These are phyloP conservation scores for Scenedesmus sp. DNA, from an alignment of 163 green algal species.

Conservation along the genomic window DNA sequence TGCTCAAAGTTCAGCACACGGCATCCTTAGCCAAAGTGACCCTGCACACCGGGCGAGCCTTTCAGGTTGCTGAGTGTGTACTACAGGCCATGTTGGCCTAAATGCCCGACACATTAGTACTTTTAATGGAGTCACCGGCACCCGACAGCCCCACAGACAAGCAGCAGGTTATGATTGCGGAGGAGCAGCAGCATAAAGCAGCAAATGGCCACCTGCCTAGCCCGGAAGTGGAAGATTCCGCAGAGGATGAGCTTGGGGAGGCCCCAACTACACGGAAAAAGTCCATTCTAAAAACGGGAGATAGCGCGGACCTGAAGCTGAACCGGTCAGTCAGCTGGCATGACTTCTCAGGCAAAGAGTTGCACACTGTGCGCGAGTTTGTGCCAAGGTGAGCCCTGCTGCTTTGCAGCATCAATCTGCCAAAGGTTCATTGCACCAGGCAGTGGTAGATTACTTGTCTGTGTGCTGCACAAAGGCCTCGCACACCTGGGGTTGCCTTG, in stretches of 20 bases:
- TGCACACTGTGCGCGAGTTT: slow-evolving; percentile 52
- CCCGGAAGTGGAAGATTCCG: neutral
- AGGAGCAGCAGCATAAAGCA: slow-evolving; percentile 12
- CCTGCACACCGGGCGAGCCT: neutral
- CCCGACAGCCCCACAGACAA: neutral
- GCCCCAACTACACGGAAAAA: neutral
- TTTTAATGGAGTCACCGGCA: neutral
- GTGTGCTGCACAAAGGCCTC: neutral
- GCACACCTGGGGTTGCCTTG: neutral
- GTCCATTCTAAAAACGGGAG: slow-evolving; percentile 5
- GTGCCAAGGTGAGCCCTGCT: slow-evolving; percentile 11
- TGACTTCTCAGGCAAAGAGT: slow-evolving; percentile 32
- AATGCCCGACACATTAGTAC: neutral
- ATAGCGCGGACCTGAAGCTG: neutral
- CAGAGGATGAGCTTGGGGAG: slow-evolving; percentile 1
- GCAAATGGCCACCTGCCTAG: slow-evolving; percentile 1
- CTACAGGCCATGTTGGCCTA: neutral
- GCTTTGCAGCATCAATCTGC: neutral
- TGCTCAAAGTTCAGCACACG: neutral
- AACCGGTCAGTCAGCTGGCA: slow-evolving; percentile 48
- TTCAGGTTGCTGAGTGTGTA: neutral
- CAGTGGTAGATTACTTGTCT: neutral
- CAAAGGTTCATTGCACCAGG: neutral
- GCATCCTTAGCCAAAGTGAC: neutral
- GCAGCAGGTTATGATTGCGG: slow-evolving; percentile 2